A percentile compares a stretch with the other conserved stretches of the same genome.
Evolutionary conservation across 163 green algal genomes (phyloP).

Genomic region (Prototheca stagnorum): DNA sequence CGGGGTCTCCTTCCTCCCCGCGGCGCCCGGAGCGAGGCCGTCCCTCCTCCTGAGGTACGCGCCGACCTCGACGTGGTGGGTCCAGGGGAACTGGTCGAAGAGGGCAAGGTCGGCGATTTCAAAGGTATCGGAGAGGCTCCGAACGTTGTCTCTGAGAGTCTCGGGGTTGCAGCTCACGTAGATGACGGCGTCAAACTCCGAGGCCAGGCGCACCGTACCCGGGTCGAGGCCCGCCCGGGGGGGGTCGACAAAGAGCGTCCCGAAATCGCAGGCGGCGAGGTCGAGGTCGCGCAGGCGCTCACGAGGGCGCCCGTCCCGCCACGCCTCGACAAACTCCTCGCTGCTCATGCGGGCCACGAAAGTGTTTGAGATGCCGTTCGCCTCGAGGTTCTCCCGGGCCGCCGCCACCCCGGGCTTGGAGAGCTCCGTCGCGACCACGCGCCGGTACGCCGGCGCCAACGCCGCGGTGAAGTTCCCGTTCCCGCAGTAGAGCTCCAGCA

Average conservation of each 20-base stretch:
- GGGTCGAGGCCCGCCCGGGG: constrained; percentile 56
- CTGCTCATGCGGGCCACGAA: constrained; percentile 51
- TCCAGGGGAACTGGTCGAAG: constrained; percentile 84
- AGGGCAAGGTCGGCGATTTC: constrained; percentile 37
- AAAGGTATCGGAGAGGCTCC: constrained; percentile 41
- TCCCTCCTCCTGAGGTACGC: constrained; percentile 38
- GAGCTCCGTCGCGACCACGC: constrained; percentile 78
- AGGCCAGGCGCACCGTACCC: constrained; percentile 38
- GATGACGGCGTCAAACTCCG: constrained; percentile 67
- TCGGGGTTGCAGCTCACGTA: constrained; percentile 92
- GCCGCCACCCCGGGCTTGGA: constrained; percentile 60
- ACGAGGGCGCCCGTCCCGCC: constrained; percentile 22
- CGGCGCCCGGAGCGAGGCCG: no score
- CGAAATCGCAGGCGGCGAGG: constrained; percentile 22
- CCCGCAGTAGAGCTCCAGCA: constrained; percentile 89
- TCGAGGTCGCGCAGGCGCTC: constrained; percentile 12
- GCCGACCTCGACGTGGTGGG: constrained; percentile 75
- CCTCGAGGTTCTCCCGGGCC: constrained; percentile 45
- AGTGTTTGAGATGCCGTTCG: constrained; percentile 34
- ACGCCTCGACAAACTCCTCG: constrained; percentile 73
- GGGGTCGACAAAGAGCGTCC: constrained; percentile 77
- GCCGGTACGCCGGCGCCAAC: constrained; percentile 64
- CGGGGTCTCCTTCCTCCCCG: no score
- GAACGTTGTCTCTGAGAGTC: constrained; percentile 65
- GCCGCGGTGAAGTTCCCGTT: constrained; percentile 88